These are phyloP conservation scores for Extremus antarcticus DNA, from an alignment of 495 filamentous ascomycete species.

Conservation along the genomic window DNA sequence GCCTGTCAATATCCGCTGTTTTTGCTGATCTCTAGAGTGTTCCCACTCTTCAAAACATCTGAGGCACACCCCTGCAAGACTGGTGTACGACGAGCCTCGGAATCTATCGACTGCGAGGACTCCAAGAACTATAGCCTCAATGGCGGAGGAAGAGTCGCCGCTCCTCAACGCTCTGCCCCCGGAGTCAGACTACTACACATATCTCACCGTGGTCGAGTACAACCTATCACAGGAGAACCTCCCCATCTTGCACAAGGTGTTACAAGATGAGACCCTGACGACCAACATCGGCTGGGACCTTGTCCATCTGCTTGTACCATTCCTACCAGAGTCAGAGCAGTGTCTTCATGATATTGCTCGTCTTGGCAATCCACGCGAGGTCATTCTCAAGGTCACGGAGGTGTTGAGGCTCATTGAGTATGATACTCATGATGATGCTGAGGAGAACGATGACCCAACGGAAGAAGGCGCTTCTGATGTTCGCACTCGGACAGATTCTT, in stretches of 20 bases:
- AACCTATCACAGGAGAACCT: slow-evolving; percentile 69
- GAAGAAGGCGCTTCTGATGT: slow-evolving; percentile 19
- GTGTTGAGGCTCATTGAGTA: slow-evolving; percentile 48
- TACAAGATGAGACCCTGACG: slow-evolving; percentile 75
- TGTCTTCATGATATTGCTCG: slow-evolving; percentile 72
- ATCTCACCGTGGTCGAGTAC: slow-evolving; percentile 77
- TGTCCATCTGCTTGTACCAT: slow-evolving; percentile 70
- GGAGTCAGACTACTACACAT: slow-evolving; percentile 72
- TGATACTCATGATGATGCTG: slow-evolving; percentile 35
- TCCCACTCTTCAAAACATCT: neutral
- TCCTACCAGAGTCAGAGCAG: slow-evolving; percentile 56
- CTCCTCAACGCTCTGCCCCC: slow-evolving; percentile 45
- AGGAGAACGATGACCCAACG: slow-evolving; percentile 30
- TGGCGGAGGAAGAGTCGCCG: slow-evolving; percentile 17
- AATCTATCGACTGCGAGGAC: too few relatives aligned
- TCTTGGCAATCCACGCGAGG: slow-evolving; percentile 85
- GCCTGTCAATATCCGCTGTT: too few relatives aligned
- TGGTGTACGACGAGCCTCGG: neutral
- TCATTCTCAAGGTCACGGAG: slow-evolving; percentile 80
- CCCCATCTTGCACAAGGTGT: slow-evolving; percentile 61
- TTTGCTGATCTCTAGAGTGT: too few relatives aligned
- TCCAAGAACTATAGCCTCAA: too few relatives aligned
- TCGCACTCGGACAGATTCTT: slow-evolving; percentile 13
- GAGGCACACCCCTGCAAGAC: neutral
- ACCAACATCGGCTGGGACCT: slow-evolving; percentile 95